Evolutionary conservation across 2,329 filamentous ascomycete species (phyloP).

Genomic region (Ceratocystis huliohia): DNA sequence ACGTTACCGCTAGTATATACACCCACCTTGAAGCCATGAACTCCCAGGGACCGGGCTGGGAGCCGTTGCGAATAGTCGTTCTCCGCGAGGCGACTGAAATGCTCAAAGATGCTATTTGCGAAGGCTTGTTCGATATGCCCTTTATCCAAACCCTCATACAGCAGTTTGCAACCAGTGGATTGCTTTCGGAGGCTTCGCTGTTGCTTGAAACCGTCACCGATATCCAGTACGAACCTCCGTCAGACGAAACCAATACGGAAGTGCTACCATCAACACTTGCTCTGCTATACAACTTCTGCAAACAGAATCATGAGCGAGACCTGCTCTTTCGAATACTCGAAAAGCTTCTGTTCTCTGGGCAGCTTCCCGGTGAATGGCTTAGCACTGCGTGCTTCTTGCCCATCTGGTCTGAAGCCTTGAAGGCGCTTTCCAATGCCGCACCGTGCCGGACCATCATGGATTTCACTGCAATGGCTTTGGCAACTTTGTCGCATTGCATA

Average conservation of each 20-base stretch:
- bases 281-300: constrained; percentile 18
- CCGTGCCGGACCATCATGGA: constrained; percentile 18
- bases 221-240: constrained; percentile 13
- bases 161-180: constrained; percentile 26
- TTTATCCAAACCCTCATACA: constrained; percentile 25
- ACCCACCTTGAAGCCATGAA: constrained; percentile 28
- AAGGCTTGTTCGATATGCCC: constrained; percentile 25
- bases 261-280: constrained; percentile 1
- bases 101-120: constrained; percentile 26
- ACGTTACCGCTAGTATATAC: constrained; percentile 27
- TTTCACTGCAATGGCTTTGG: constrained; percentile 19
- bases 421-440: constrained; percentile 3
- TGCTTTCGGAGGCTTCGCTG: constrained; percentile 25
- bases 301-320: constrained; percentile 13
- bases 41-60: constrained; percentile 26
- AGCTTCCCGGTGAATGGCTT: constrained; percentile 20
- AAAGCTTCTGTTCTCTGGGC: constrained; percentile 14
- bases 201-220: constrained; percentile 12
- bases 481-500: constrained; percentile 6
- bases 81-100: constrained; percentile 27
- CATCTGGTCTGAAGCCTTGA: constrained; percentile 19
- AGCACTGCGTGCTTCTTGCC: constrained; percentile 18
- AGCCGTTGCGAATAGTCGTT: constrained; percentile 28
- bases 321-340: constrained; percentile 18
- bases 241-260: constrained; percentile 5